phyloP scores from a whole-genome alignment of 1,284 basidiomycete genomes.

The Pulveroboletus sp. region DNA sequence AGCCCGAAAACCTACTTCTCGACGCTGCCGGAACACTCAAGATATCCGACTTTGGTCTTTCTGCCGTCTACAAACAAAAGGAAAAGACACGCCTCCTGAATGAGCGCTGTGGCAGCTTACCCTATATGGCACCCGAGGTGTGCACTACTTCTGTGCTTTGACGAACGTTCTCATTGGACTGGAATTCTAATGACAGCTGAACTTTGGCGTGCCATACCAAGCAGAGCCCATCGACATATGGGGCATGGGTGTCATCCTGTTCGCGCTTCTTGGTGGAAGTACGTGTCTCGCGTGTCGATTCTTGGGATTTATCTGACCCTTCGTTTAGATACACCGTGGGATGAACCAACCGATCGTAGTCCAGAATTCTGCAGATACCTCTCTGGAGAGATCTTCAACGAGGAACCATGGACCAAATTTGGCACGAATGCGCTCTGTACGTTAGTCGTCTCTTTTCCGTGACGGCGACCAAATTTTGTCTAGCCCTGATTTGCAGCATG shows the following conservation, averaged over 20 bases:
- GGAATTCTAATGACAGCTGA: constrained; percentile 47
- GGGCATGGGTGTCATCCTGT: constrained; percentile 96
- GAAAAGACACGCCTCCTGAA: constrained; percentile 70
- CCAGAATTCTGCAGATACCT: constrained; percentile 81
- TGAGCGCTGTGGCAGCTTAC: constrained; percentile 90
- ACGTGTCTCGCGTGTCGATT: constrained; percentile 37
- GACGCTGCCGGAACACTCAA: constrained; percentile 82
- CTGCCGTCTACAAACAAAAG: constrained; percentile 89
- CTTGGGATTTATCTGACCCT: not conserved
- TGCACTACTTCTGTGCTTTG: constrained; percentile 16
- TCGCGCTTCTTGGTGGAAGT: constrained; percentile 92
- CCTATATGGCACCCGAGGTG: constrained; percentile 95
- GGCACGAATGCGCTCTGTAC: constrained; percentile 60
- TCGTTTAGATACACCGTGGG: constrained; percentile 91
- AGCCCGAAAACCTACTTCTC: constrained; percentile 92
- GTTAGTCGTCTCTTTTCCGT: constrained; percentile 24
- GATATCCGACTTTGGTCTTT: constrained; percentile 95
- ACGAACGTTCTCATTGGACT: not conserved
- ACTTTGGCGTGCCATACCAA: constrained; percentile 63
- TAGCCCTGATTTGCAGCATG: constrained; percentile 75
- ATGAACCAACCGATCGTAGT: constrained; percentile 82
- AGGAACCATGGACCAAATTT: constrained; percentile 84
- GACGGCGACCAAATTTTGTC: not conserved
- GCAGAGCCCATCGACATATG: constrained; percentile 96
- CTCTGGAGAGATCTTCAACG: constrained; percentile 72